Percentiles rank a stretch among this genome's conserved stretches.
Evolutionary conservation across 176 grass and related monocot species (phyloP).

Genomic region (Leersia perrieri): DNA sequence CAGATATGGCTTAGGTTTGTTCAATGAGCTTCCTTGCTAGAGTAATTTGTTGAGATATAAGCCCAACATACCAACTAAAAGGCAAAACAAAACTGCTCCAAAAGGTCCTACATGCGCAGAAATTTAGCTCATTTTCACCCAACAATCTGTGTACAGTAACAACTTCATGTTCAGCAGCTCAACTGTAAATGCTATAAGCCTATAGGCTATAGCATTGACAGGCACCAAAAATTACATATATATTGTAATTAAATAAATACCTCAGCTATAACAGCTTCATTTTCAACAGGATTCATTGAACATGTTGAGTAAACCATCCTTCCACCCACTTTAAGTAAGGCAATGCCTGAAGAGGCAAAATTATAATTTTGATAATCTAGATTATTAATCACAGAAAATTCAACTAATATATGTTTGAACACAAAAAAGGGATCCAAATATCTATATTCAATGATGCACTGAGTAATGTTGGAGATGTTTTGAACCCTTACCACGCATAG

Average conservation of each 20-base stretch:
- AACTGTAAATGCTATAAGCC: not conserved
- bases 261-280: constrained; percentile 90
- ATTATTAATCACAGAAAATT: constrained; percentile 7
- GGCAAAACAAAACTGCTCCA: not conserved
- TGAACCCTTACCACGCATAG: constrained; percentile 72
- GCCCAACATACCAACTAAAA: not conserved
- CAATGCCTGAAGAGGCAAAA: constrained; percentile 53
- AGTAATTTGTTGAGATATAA: constrained; percentile 4
- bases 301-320: constrained; percentile 98
- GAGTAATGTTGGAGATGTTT: constrained; percentile 1
- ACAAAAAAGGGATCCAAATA: not conserved
- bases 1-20: constrained; percentile 9
- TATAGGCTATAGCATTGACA: too few species aligned
- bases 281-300: constrained; percentile 98
- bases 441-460: not conserved
- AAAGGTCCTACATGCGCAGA: not conserved
- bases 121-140: not conserved
- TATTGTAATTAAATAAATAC: constrained; percentile 31
- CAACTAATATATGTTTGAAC: not conserved
- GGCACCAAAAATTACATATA: not conserved
- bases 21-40: constrained; percentile 2
- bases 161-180: not conserved
- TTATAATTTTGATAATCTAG: not conserved
- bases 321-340: constrained; percentile 81
- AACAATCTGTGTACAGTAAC: constrained; percentile 4